Evolutionary conservation across 1,284 basidiomycete genomes (phyloP), one percentile per base, ranked within the genome.

Genomic region (Cerrena zonata): DNA sequence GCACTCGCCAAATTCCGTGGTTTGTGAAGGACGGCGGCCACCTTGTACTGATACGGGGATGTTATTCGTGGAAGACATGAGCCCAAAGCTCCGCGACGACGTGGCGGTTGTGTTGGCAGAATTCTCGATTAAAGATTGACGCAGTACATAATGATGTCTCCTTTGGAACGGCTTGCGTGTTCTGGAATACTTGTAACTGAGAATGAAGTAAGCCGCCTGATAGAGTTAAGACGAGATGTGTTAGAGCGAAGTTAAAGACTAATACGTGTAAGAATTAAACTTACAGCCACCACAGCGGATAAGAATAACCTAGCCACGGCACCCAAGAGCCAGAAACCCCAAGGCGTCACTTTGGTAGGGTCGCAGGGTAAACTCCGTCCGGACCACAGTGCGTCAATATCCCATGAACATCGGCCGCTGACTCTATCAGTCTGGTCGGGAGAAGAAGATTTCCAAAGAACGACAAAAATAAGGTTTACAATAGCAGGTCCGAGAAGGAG

Each of bases 331-430:
- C 82, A 86, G 12, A 67, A 65, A 2, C 69, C 65, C 74, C 78
- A 82, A 2, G 70, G 36, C 12, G 69, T 63, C 2, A 71, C 63
- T 13, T 60, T 54, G 0, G 45, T 52, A 12, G 37, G 45, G 15
- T 45, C 49, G 47, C 75, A 74, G 23, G 57, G 57, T 7, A 55
- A 53, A 19, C 64, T 65, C 1, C 59, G 55, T 15, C 64, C 66
- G 5, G 79, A 74, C 85, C 85, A 88, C 3, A 80, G 65, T 39
- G 82, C 69, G 59, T 88, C 85, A 43, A 86, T 68, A 56, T 84
- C 81, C 68, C 82, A 70, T 39, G 67, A 62, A 56, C 85, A 87
- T 18, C 78, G 72, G 34, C 68, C 64, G n/a, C 54, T 59, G 7
- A 78, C 60, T 50, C 71, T 69, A 50, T 77, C 65, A 30, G 70